Evolutionary conservation across 1,284 basidiomycete genomes (phyloP).

Genomic region (Ganoderma sinense): DNA sequence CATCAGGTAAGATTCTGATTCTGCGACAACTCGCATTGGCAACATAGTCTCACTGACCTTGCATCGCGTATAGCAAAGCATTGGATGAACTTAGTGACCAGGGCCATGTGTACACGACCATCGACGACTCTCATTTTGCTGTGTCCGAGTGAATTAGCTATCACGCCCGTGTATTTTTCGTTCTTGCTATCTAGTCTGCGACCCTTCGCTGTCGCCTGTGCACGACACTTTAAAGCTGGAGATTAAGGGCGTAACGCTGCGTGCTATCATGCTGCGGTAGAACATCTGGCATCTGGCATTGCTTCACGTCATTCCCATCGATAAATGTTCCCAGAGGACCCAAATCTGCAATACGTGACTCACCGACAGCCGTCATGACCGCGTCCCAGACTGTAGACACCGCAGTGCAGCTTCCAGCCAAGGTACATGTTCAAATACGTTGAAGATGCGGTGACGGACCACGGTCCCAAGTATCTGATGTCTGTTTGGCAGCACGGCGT

Average conservation of each 20-base stretch:
- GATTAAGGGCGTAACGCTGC: background rate
- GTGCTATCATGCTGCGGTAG: background rate
- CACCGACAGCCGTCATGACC: background rate
- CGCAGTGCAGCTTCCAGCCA: background rate
- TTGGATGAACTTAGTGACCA: conserved; percentile 61
- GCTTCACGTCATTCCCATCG: background rate
- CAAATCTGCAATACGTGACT: background rate
- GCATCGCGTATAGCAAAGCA: conserved; percentile 45
- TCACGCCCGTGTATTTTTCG: conserved; percentile 8
- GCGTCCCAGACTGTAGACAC: background rate
- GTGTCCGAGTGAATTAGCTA: conserved; percentile 36
- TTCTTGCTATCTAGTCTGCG: conserved; percentile 7
- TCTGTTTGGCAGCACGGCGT: background rate
- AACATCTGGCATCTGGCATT: background rate
- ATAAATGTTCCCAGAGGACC: background rate
- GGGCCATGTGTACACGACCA: conserved; percentile 63
- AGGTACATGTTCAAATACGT: background rate
- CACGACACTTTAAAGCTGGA: background rate
- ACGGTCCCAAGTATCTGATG: background rate
- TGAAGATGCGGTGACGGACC: background rate
- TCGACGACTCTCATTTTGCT: conserved; percentile 54
- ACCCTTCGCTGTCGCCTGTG: background rate
- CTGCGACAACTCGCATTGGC: background rate
- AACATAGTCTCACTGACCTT: background rate
- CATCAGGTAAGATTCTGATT: conserved; percentile 50